Base-by-base conservation (phyloP, 352 stramenopile species). In the Globisporangium nodosum region DNA sequence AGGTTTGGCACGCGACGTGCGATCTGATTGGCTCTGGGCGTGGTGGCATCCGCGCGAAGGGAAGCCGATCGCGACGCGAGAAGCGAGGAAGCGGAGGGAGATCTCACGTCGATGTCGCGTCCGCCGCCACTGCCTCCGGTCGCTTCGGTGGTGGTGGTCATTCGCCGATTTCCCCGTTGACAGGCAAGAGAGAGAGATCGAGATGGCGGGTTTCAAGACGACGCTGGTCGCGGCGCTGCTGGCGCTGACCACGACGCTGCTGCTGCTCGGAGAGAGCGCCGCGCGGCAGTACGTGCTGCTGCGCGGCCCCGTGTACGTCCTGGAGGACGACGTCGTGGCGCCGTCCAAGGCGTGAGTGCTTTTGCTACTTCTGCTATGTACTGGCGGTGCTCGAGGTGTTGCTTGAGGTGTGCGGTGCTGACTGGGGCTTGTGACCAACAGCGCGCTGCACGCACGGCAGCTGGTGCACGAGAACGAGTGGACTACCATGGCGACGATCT, bases 391-490 rank as follows among this genome's bases (percentile, higher is more conserved):
- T 31, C 56, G 54, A 35, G 13, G 43, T 61, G 13, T n/a, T 31
- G 48, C 9, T 48, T 21, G 18, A 45, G 9, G 11, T 51, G 39
- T 16, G 47, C 5, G 33, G 33, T 11, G 3, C 3, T 37, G 33
- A 37, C 33, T 37, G 33, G 33, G 33, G 5, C 33, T 37, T 18
- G 13, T 33, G 16, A 52, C 48, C n/a, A 11, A 33, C 45, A 71
- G 64, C n/a, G 78, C 71, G 20, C 60, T 72, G 18, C 73, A 87
- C 52, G 77, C 81, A 27, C 75, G 81, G 13, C 66, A 81, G 50
- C 66, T 91, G 49, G 81, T 91, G 58, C 75, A 87, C 37, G 57
- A 71, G 27, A 89, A 89, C 60, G 60, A 70, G 37, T 91, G 81
- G 81, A 73, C 66, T 37, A 88, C 75, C 18, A 65, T 91, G 50